Evolutionary conservation across 768 basidiomycete genomes (phyloP), one percentile per base, ranked within the genome.

Genomic region (Lentinula aciculospora): DNA sequence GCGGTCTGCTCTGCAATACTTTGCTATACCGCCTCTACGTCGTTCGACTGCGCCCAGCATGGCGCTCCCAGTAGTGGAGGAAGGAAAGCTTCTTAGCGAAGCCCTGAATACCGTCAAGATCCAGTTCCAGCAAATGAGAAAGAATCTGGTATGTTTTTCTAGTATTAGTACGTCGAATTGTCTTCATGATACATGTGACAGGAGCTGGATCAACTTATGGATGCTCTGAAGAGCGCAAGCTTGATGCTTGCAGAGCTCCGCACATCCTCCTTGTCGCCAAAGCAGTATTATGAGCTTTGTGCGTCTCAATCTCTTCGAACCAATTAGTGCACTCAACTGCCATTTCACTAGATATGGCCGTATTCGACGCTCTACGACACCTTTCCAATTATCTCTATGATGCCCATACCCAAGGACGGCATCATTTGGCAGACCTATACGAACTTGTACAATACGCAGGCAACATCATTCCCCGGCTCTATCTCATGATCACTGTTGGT

Each of bases 381-480:
- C 85, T 99, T 55, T 91, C 94, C 28, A 95, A 94, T 68, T 98
- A 98, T 72, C 85, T 99, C 60, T 94, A 92, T 66, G 97, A 98
- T 60, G 96, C 95, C 2, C 97, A 99, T 73, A 86, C 84, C 23
- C 85, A 89, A 59, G 86, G 88, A 50, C 84, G 88, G 68, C 96
- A 99, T 69, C 97, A 98, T 64, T 83, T 99, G 58, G 97, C 97
- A 46, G 97, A 99, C 79, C 80, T 99, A 44, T 99, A 99, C 74
- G 97, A 99, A 71, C 85, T 98, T 61, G 97, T 99, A n/a, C 97
- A 99, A 82, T 99, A 96, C 69, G 94, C 94, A 34, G 93, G 94
- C 68, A 96, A 95, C 70, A 95, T 97, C 69, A 88, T 96, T 49
- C 94, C 94, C 25, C 85, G 94, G 17, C 79, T 92, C 34, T 93